Evolutionary conservation across 192 early-diverging fungal genomes (phyloP).

Genomic region (Borealophlyctis nickersoniae): DNA sequence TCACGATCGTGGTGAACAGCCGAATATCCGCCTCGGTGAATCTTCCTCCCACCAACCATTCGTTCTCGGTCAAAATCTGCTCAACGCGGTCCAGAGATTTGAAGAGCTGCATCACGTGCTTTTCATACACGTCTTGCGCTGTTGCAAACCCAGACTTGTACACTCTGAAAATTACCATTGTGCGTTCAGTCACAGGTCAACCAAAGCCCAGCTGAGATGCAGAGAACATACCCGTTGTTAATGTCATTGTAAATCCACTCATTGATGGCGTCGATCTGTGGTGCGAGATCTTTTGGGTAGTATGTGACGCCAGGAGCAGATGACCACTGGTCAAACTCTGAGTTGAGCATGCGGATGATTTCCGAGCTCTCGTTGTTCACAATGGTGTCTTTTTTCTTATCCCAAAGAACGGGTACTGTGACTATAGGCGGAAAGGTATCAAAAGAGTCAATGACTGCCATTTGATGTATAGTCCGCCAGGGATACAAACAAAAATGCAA

Average conservation of each 20-base stretch:
- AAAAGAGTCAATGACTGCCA: too few species aligned
- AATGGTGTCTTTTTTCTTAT: constrained; percentile 88
- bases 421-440: too few species aligned
- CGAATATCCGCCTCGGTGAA: constrained; percentile 95
- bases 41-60: constrained; percentile 73
- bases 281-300: constrained; percentile 75
- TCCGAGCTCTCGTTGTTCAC: constrained; percentile 94
- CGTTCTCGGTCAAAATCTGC: constrained; percentile 62
- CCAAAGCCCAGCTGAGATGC: constrained; percentile 50
- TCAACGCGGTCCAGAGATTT: constrained; percentile 81
- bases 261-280: constrained; percentile 83
- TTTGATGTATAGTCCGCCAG: too few species aligned
- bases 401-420: constrained; percentile 97
- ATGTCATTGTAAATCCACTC: constrained; percentile 90
- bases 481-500: too few species aligned
- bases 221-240: constrained; percentile 77
- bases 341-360: constrained; percentile 92
- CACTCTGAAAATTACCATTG: constrained; percentile 45
- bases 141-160: constrained; percentile 93
- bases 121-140: constrained; percentile 80
- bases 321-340: constrained; percentile 72
- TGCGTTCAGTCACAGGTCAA: not conserved
- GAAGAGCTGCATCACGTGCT: constrained; percentile 70
- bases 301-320: constrained; percentile 57
- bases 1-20: constrained; percentile 89